A percentile compares a stretch with the other conserved stretches of the same genome.
These are phyloP conservation scores for Magnaporthiopsis poae DNA, from an alignment of 2,329 filamentous ascomycete species.

Conservation along the genomic window DNA sequence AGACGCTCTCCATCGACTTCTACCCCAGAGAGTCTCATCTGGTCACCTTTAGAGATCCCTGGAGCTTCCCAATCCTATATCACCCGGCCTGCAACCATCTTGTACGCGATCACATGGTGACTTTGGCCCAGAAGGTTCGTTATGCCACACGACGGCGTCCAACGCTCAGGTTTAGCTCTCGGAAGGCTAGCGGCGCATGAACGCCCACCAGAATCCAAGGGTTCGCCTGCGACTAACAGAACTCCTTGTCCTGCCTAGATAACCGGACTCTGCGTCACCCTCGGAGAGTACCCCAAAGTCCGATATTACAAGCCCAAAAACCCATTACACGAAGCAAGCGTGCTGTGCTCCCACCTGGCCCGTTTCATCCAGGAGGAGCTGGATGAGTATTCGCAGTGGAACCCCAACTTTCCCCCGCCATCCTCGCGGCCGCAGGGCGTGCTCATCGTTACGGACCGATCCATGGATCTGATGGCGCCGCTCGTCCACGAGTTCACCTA, in stretches of 20 bases:
- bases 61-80: conserved; percentile 87
- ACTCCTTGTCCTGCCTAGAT: conserved; percentile 42
- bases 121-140: conserved; percentile 73
- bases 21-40: conserved; percentile 85
- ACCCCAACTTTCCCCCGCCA: conserved; percentile 75
- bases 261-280: conserved; percentile 73
- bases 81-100: conserved; percentile 82
- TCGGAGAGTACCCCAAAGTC: conserved; percentile 90
- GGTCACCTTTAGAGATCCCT: conserved; percentile 84
- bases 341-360: conserved; percentile 79
- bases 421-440: conserved; percentile 68
- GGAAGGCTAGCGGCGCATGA: too few relatives aligned
- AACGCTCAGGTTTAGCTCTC: neutral
- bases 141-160: conserved; percentile 6
- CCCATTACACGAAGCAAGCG: conserved; percentile 73
- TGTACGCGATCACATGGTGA: conserved; percentile 72
- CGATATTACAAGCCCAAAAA: conserved; percentile 75
- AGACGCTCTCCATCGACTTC: conserved; percentile 78
- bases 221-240: neutral
- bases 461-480: conserved; percentile 84
- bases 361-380: conserved; percentile 86
- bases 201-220: neutral
- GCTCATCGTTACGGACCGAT: conserved; percentile 78
- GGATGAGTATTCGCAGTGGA: conserved; percentile 76
- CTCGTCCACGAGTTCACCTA: conserved; percentile 95